phyloP scores from a whole-genome alignment of 2,329 filamentous ascomycete species.

The Paecilomyces fulvus region DNA sequence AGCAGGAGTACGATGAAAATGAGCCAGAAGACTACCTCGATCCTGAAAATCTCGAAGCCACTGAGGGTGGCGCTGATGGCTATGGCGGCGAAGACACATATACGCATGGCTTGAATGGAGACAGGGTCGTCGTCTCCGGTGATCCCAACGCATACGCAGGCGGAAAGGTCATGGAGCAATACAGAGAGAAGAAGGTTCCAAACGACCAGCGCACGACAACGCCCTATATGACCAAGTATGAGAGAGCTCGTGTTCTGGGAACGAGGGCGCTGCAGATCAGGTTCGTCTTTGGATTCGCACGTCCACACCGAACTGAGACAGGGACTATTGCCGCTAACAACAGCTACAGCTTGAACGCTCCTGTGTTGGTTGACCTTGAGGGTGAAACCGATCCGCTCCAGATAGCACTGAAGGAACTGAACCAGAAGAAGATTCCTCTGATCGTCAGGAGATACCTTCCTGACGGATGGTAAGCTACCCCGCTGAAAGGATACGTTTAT shows the following conservation, averaged over 20 bases:
- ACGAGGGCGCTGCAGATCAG: slow-evolving; percentile 94
- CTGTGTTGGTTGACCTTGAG: slow-evolving; percentile 90
- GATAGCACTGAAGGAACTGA: slow-evolving; percentile 94
- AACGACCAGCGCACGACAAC: slow-evolving; percentile 84
- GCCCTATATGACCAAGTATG: slow-evolving; percentile 99
- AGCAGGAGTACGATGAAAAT: slow-evolving; percentile 60
- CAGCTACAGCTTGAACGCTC: slow-evolving; percentile 77
- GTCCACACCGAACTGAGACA: not conserved
- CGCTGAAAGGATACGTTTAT: not conserved
- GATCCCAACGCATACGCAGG: slow-evolving; percentile 44
- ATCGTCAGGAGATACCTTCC: slow-evolving; percentile 93
- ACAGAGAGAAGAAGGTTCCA: slow-evolving; percentile 77
- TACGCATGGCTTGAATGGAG: slow-evolving; percentile 29
- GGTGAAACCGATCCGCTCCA: slow-evolving; percentile 96
- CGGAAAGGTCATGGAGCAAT: slow-evolving; percentile 46
- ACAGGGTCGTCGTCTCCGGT: slow-evolving; percentile 37
- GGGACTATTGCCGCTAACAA: slow-evolving; percentile 13
- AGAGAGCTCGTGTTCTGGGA: slow-evolving; percentile 84
- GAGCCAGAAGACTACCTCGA: slow-evolving; percentile 51
- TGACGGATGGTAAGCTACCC: slow-evolving; percentile 73
- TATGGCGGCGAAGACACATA: slow-evolving; percentile 41
- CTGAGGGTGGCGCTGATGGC: slow-evolving; percentile 46
- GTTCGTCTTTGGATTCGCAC: slow-evolving; percentile 41
- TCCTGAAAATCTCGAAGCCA: slow-evolving; percentile 46
- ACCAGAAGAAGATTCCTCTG: slow-evolving; percentile 96